Evolutionary conservation across 108 stramenopile genomes (phyloP), one percentile per base, ranked within the genome.

Genomic region (Fragilaria radians): DNA sequence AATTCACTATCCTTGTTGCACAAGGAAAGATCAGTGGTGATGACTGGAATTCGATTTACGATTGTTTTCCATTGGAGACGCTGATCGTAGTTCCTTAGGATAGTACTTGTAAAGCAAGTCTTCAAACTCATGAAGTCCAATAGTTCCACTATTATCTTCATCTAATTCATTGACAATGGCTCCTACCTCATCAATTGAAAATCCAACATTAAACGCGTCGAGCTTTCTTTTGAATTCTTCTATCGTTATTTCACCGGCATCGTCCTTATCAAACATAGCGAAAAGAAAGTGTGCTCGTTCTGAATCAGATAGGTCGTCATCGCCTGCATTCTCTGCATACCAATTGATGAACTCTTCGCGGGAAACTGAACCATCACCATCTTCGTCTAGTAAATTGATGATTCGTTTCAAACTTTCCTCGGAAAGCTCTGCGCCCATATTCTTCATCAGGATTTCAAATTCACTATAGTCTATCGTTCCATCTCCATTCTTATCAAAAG

Each of bases 101-200:
- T 60, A 27, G 28, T 60, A 48, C 59, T 60, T 60, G 3, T 21
- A 11, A 3, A 72, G 54, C 11, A 75, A 54, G 19, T 72, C 33
- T 45, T 47, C 72, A 59, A 82, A 82, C 52, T 78, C 81, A 3
- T 82, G 52, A 21, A 42, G 36, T 14, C 62, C 56, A 26, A 82
- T 55, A 3, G 45, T 24, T 9, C 81, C 81, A 59, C 61, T 58
- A 46, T 52, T 42, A 56, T 77, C 62, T 27, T 67, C 52, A 57
- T 82, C 81, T 18, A 82, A 53, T 57, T 82, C 81, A 48, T 75
- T 66, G 7, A 78, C 63, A 14, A 82, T 26, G 5, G 48, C 66
- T 2, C 73, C 65, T 32, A 78, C 31, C 32, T 82, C 81, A 46
- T 82, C 69, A 4, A 73, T 57, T 5, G 65, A 36, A 22, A 74